Percentiles rank a stretch among this genome's conserved stretches.
phyloP scores from a whole-genome alignment of 78 protist genomes.

The Mantamonas sphyraenae region DNA sequence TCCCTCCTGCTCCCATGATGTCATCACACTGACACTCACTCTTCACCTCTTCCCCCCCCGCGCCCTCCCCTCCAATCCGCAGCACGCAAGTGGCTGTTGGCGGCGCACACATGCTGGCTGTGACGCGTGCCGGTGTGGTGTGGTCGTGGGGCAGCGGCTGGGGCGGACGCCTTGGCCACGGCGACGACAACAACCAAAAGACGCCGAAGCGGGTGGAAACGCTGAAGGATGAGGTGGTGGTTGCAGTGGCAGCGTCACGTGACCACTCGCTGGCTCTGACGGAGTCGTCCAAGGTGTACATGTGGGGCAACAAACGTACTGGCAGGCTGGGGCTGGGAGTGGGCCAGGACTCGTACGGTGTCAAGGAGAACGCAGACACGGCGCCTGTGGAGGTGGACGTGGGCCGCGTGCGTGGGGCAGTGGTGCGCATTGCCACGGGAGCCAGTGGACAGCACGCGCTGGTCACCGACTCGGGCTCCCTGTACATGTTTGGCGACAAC shows the following conservation, averaged over 20 bases:
- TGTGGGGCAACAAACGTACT: too few relatives aligned
- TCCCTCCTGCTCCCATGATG: too few relatives aligned
- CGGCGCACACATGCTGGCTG: too few relatives aligned
- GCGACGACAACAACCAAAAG: background rate
- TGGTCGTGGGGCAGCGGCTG: background rate
- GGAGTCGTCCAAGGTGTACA: background rate
- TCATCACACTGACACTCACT: too few relatives aligned
- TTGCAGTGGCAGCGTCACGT: conserved; percentile 6
- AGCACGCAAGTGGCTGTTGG: too few relatives aligned
- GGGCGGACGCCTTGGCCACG: background rate
- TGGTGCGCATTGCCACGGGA: background rate
- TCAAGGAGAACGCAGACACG: background rate
- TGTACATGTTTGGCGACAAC: background rate
- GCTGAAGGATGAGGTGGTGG: too few relatives aligned
- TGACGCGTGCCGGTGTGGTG: background rate
- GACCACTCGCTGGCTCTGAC: conserved; percentile 9
- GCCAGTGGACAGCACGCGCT: background rate
- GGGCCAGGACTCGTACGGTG: too few relatives aligned
- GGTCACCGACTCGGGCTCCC: background rate
- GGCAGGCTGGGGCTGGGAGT: too few relatives aligned
- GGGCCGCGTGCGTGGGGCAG: background rate
- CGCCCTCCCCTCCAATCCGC: too few relatives aligned
- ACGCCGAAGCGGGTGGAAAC: too few relatives aligned
- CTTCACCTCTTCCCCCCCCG: too few relatives aligned
- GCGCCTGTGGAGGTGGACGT: background rate